Evolutionary conservation across 768 basidiomycete species (phyloP).

Genomic region (Pleurotus eryngii): DNA sequence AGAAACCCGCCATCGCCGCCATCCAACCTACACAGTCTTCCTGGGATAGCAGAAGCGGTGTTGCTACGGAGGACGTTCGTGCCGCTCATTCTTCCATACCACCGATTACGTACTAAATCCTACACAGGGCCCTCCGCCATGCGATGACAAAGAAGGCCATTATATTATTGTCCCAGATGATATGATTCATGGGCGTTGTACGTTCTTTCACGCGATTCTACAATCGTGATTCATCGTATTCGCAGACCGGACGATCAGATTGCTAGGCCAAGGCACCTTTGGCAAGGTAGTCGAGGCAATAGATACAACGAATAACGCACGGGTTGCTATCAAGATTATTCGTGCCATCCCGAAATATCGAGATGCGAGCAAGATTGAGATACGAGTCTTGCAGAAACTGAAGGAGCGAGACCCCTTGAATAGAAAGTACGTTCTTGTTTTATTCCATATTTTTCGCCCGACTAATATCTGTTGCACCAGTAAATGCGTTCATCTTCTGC

Average conservation of each 20-base stretch:
- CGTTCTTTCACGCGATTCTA: constrained; percentile 25
- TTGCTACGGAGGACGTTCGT: constrained; percentile 67
- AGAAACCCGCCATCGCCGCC: constrained; percentile 54
- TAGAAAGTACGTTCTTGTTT: constrained; percentile 60
- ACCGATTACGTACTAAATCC: constrained; percentile 38
- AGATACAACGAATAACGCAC: constrained; percentile 68
- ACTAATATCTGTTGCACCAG: constrained; percentile 39
- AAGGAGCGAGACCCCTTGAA: constrained; percentile 87
- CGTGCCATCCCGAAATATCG: constrained; percentile 98
- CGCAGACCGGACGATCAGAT: constrained; percentile 84
- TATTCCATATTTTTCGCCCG: constrained; percentile 8
- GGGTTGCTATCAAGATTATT: constrained; percentile 98
- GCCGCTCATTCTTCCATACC: constrained; percentile 15
- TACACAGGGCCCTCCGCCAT: constrained; percentile 66
- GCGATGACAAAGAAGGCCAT: constrained; percentile 98
- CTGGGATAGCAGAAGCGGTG: constrained; percentile 65
- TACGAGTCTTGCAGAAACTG: constrained; percentile 89
- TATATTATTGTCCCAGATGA: constrained; percentile 94
- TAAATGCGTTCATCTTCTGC: constrained; percentile 95
- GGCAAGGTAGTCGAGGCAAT: constrained; percentile 97
- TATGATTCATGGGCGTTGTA: constrained; percentile 83
- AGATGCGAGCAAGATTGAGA: constrained; percentile 97
- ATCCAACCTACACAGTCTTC: constrained; percentile 50
- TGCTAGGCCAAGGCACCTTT: constrained; percentile 96
- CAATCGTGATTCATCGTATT: constrained; percentile 13